phyloP scores from a whole-genome alignment of 2,329 filamentous ascomycete genomes.

The Pseudogymnoascus sp. region DNA sequence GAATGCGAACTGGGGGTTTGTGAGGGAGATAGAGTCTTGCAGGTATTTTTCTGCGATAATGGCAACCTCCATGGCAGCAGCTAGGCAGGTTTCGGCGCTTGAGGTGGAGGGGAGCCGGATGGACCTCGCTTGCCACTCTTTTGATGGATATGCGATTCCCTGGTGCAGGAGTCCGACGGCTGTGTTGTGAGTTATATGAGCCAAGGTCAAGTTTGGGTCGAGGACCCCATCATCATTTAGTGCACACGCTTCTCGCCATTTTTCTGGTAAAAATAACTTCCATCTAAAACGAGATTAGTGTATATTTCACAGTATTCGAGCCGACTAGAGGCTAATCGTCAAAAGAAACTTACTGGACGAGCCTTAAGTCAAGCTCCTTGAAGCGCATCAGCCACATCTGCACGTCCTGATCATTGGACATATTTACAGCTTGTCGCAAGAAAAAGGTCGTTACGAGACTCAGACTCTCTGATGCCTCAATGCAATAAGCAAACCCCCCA shows the following conservation, averaged over 20 bases:
- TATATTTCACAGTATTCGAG: not conserved
- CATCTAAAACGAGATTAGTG: conserved; percentile 14
- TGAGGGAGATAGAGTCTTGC: conserved; percentile 21
- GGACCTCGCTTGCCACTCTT: conserved; percentile 21
- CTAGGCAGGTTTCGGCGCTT: conserved; percentile 22
- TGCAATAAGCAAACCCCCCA: conserved; percentile 26
- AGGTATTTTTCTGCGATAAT: conserved; percentile 23
- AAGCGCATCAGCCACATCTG: conserved; percentile 29
- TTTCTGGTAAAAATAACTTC: conserved; percentile 26
- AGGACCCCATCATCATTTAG: conserved; percentile 30
- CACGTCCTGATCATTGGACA: conserved; percentile 23
- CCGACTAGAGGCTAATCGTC: not conserved
- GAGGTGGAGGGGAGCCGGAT: conserved; percentile 20
- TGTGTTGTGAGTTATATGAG: conserved; percentile 26
- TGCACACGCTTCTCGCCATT: conserved; percentile 28
- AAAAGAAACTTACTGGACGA: conserved; percentile 18
- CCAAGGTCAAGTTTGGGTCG: conserved; percentile 24
- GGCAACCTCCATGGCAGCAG: conserved; percentile 21
- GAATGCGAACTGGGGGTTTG: conserved; percentile 28
- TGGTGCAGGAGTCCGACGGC: conserved; percentile 23
- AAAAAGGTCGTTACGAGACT: conserved; percentile 30
- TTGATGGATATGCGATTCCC: conserved; percentile 26
- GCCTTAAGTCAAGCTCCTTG: conserved; percentile 26
- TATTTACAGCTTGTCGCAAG: conserved; percentile 26
- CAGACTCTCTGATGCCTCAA: conserved; percentile 29